A percentile compares a stretch with the other conserved stretches of the same genome.
These are phyloP conservation scores for Beauveria sp. DNA, from an alignment of 2,329 filamentous ascomycete species.

Conservation along the genomic window DNA sequence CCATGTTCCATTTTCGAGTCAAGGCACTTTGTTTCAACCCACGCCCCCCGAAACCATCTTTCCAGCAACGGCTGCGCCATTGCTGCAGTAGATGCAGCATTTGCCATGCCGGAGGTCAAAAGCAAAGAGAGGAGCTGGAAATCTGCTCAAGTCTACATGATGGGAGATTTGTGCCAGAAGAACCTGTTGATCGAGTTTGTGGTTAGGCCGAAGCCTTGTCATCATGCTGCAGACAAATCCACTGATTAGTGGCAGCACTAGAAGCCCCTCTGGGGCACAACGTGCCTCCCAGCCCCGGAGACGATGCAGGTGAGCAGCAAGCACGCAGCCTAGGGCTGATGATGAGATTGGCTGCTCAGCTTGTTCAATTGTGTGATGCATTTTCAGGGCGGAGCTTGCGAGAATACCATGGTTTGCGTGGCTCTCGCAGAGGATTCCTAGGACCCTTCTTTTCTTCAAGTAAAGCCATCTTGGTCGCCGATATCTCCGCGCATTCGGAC, in stretches of 20 bases:
- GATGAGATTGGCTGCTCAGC: not conserved
- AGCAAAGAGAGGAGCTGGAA: not conserved
- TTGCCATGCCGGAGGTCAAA: too few relatives aligned
- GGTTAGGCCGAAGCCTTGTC: not conserved
- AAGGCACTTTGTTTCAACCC: too few relatives aligned
- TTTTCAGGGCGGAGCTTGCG: not conserved
- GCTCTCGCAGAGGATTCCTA: slow-evolving; percentile 2
- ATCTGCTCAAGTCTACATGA: not conserved
- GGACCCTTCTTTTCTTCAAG: not conserved
- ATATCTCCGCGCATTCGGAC: not conserved
- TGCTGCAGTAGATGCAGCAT: too few relatives aligned
- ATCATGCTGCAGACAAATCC: not conserved
- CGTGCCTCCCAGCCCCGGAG: not conserved
- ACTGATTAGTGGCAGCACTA: not conserved
- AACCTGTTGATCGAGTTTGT: not conserved
- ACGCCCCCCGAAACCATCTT: too few relatives aligned
- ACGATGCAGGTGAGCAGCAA: not conserved
- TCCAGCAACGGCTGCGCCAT: too few relatives aligned
- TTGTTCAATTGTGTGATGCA: not conserved
- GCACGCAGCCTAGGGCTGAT: not conserved
- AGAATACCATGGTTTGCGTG: not conserved
- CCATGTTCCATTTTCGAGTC: not conserved
- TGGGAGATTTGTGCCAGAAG: not conserved
- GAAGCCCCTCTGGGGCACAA: not conserved
- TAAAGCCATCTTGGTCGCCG: not conserved